Conservation (phyloP, 2,329 filamentous ascomycete genomes). For the Sporothrix variecibatus region DNA sequence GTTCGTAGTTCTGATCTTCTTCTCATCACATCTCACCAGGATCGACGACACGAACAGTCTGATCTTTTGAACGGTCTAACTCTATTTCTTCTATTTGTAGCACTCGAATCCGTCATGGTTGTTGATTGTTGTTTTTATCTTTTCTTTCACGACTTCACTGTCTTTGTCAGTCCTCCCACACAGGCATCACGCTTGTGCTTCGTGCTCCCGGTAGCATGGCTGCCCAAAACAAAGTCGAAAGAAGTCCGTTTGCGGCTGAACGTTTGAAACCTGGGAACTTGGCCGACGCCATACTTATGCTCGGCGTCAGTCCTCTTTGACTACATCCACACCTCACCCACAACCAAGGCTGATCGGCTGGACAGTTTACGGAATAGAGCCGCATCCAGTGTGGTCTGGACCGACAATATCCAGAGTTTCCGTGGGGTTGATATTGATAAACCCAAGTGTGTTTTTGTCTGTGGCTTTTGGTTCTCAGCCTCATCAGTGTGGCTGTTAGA, state of each 20-base stretch:
- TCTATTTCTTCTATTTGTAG: not conserved
- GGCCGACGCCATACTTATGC: not conserved
- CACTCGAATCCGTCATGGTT: not conserved
- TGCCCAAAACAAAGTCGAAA: not conserved
- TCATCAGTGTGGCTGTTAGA: not conserved
- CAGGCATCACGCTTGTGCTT: not conserved
- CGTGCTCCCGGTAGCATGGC: not conserved
- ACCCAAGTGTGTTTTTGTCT: not conserved
- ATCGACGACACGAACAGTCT: not conserved
- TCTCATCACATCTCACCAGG: not conserved
- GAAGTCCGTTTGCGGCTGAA: constrained; percentile 12
- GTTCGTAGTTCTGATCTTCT: not conserved
- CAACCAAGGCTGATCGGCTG: not conserved
- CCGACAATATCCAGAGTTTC: not conserved
- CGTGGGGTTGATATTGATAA: not conserved
- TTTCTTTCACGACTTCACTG: not conserved
- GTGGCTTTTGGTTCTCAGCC: not conserved
- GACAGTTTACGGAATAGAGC: not conserved
- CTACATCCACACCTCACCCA: not conserved
- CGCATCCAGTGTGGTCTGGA: not conserved
- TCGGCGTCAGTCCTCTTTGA: not conserved
- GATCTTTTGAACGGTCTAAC: not conserved
- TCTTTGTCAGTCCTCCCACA: not conserved
- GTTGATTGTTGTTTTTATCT: not conserved
- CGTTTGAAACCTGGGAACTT: not conserved